A percentile compares a stretch with the other conserved stretches of the same genome.
phyloP scores from a whole-genome alignment of 2,329 filamentous ascomycete species.

The Diaporthe humulicola region DNA sequence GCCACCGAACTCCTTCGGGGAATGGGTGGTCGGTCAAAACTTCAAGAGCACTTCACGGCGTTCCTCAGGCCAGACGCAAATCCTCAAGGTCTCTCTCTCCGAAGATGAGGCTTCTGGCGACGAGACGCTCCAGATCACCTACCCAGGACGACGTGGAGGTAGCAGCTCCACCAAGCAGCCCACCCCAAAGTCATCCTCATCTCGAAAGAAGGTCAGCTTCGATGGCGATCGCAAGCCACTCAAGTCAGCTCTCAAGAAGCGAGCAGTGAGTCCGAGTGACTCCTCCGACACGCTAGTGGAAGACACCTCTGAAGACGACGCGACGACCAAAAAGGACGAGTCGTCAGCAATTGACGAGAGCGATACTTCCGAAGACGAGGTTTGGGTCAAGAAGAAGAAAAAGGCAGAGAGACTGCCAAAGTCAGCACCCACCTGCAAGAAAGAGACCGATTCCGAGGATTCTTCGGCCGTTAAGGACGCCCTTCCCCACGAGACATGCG shows the following conservation, averaged over 20 bases:
- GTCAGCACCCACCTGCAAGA: slow-evolving; percentile 32
- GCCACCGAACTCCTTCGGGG: slow-evolving; percentile 55
- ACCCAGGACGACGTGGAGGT: slow-evolving; percentile 55
- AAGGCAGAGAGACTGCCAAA: slow-evolving; percentile 38
- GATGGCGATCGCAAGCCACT: slow-evolving; percentile 44
- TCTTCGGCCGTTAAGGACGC: slow-evolving; percentile 43
- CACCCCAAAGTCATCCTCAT: background rate
- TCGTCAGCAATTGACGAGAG: slow-evolving; percentile 35
- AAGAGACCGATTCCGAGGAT: slow-evolving; percentile 36
- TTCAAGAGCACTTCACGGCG: slow-evolving; percentile 38
- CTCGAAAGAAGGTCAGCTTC: slow-evolving; percentile 61
- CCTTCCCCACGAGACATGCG: slow-evolving; percentile 53
- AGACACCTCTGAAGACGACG: slow-evolving; percentile 39
- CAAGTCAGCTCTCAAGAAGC: slow-evolving; percentile 56
- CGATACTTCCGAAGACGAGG: slow-evolving; percentile 33
- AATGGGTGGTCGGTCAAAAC: slow-evolving; percentile 58
- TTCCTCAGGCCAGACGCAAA: slow-evolving; percentile 42
- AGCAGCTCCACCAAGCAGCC: slow-evolving; percentile 15
- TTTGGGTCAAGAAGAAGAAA: slow-evolving; percentile 27
- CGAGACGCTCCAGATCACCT: slow-evolving; percentile 63
- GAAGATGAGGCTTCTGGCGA: slow-evolving; percentile 66
- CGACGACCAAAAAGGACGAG: slow-evolving; percentile 35
- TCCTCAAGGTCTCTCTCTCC: slow-evolving; percentile 57
- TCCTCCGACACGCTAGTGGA: slow-evolving; percentile 43
- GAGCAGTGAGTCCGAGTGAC: slow-evolving; percentile 37